Evolutionary conservation across 1,139 yeast species (phyloP).

Genomic region (Eremothecium coryli): DNA sequence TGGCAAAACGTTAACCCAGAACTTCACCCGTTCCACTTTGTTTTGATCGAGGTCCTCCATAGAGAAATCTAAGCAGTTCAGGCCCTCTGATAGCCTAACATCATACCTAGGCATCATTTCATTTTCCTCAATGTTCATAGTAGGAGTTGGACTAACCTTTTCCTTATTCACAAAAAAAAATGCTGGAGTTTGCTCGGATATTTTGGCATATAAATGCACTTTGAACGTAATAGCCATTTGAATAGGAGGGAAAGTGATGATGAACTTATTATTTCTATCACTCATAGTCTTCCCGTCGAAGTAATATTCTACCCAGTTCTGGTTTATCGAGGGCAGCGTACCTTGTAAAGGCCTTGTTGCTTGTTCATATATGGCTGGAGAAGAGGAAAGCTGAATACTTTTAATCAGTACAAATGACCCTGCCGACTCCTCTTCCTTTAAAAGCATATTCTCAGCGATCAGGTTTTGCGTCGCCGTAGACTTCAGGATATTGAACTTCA

Average conservation of each 20-base stretch:
- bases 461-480: not conserved
- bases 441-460: slow-evolving; percentile 13
- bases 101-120: slow-evolving; percentile 18
- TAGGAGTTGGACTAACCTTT: slow-evolving; percentile 9
- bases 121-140: slow-evolving; percentile 8
- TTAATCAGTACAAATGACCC: slow-evolving; percentile 20
- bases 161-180: slow-evolving; percentile 22
- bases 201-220: slow-evolving; percentile 14
- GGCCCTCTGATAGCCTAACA: slow-evolving; percentile 25
- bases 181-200: slow-evolving; percentile 10
- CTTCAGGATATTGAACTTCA: slow-evolving; percentile 25
- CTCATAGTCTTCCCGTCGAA: slow-evolving; percentile 22
- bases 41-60: slow-evolving; percentile 15
- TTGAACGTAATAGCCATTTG: slow-evolving; percentile 23
- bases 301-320: slow-evolving; percentile 26
- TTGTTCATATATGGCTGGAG: slow-evolving; percentile 23
- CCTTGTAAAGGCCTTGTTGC: slow-evolving; percentile 25
- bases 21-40: slow-evolving; percentile 19
- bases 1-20: slow-evolving; percentile 30
- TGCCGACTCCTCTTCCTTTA: slow-evolving; percentile 10
- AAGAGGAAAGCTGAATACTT: slow-evolving; percentile 22
- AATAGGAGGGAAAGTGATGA: slow-evolving; percentile 25
- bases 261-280: slow-evolving; percentile 24
- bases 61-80: slow-evolving; percentile 22
- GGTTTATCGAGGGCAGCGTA: slow-evolving; percentile 24